These are phyloP conservation scores for Ogataea glucozyma DNA, from an alignment of 805 yeast species.

Conservation along the genomic window DNA sequence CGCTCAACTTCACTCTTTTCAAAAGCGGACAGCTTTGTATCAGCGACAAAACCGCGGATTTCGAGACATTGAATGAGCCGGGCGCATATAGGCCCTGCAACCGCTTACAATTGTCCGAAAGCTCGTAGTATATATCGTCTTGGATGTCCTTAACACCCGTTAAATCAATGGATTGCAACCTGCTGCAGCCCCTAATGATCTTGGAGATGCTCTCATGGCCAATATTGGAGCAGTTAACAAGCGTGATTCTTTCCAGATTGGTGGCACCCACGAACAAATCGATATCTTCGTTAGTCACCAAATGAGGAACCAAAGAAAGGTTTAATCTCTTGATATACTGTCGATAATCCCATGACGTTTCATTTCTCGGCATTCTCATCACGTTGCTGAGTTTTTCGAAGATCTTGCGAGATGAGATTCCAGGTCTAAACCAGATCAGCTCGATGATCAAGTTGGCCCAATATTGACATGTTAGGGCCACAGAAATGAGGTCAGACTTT, in stretches of 20 bases:
- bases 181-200: slow-evolving; percentile 63
- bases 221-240: slow-evolving; percentile 74
- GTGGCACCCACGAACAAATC: slow-evolving; percentile 63
- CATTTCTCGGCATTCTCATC: slow-evolving; percentile 46
- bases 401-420: slow-evolving; percentile 51
- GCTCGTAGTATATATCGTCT: slow-evolving; percentile 68
- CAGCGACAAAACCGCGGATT: slow-evolving; percentile 59
- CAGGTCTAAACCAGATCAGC: slow-evolving; percentile 85
- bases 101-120: slow-evolving; percentile 70
- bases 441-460: slow-evolving; percentile 82
- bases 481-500: slow-evolving; percentile 56
- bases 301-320: slow-evolving; percentile 68
- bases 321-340: slow-evolving; percentile 76
- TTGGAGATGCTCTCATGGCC: slow-evolving; percentile 60
- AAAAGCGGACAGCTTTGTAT: slow-evolving; percentile 67
- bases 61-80: slow-evolving; percentile 72
- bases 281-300: slow-evolving; percentile 65
- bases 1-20: slow-evolving; percentile 80
- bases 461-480: slow-evolving; percentile 72
- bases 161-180: slow-evolving; percentile 82
- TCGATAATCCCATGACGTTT: slow-evolving; percentile 67
- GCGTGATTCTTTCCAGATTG: slow-evolving; percentile 80
- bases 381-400: slow-evolving; percentile 57
- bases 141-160: slow-evolving; percentile 69
- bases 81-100: slow-evolving; percentile 91